These are phyloP conservation scores for Capronia americana DNA, from an alignment of 2,329 filamentous ascomycete genomes.

Conservation along the genomic window DNA sequence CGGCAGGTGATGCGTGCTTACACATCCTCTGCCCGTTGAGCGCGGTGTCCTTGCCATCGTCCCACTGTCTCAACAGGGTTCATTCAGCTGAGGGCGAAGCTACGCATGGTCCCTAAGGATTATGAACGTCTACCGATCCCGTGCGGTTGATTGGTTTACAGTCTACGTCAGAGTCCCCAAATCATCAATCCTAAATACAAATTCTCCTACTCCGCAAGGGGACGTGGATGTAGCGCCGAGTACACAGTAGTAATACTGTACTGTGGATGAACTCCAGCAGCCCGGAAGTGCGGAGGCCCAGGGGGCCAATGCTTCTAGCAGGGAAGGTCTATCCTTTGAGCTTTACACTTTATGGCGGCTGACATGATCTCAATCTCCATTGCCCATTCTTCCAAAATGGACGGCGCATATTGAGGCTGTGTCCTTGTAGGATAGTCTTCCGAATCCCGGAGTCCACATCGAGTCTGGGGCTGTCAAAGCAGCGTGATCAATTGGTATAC, in stretches of 20 bases:
- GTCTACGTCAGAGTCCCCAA: neutral
- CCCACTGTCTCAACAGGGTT: conserved; percentile 5
- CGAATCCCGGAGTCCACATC: conserved; percentile 12
- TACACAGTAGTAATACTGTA: neutral
- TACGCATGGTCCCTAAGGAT: neutral
- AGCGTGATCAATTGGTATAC: neutral
- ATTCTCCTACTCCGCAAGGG: neutral
- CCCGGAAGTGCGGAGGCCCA: neutral
- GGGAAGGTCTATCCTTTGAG: neutral
- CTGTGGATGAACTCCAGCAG: neutral
- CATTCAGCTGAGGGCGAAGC: neutral
- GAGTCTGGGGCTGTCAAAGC: neutral
- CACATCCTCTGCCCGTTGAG: neutral
- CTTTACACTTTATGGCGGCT: neutral
- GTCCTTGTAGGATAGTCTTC: conserved; percentile 10
- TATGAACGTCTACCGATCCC: neutral
- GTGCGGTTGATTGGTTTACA: neutral
- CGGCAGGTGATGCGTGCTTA: conserved; percentile 20
- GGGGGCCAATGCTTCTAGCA: neutral
- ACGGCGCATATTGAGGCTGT: conserved; percentile 8
- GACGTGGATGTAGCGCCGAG: neutral
- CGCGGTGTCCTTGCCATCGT: conserved; percentile 6
- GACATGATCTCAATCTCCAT: conserved; percentile 2
- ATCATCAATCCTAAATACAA: neutral
- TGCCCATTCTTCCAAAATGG: neutral